phyloP scores from a whole-genome alignment of 1,139 yeast species.

The Zygosaccharomyces sapae region DNA sequence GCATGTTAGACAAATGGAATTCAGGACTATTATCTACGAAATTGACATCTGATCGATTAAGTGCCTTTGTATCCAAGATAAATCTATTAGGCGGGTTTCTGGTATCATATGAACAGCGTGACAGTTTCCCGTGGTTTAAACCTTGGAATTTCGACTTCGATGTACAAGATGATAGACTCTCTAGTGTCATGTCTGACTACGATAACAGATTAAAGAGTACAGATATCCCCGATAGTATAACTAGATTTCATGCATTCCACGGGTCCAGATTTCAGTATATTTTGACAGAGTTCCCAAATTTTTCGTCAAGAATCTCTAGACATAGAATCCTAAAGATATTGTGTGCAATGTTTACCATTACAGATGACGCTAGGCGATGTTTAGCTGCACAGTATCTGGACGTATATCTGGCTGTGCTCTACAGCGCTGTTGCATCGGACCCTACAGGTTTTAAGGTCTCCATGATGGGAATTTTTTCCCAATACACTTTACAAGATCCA shows the following conservation, averaged over 20 bases:
- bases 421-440: constrained; percentile 54
- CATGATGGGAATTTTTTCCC: constrained; percentile 68
- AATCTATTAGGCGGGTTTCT: constrained; percentile 29
- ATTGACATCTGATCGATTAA: constrained; percentile 11
- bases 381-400: constrained; percentile 79
- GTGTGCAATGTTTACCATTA: constrained; percentile 66
- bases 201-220: constrained; percentile 44
- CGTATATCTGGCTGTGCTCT: constrained; percentile 73
- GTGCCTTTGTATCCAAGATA: constrained; percentile 23
- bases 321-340: constrained; percentile 61
- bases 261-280: constrained; percentile 80
- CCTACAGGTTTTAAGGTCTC: constrained; percentile 84
- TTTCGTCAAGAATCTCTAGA: constrained; percentile 65
- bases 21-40: constrained; percentile 20
- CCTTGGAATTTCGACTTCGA: constrained; percentile 29
- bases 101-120: constrained; percentile 23
- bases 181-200: constrained; percentile 43
- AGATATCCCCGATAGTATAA: constrained; percentile 20
- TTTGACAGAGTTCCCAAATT: constrained; percentile 43
- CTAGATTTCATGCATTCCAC: constrained; percentile 40
- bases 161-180: constrained; percentile 34
- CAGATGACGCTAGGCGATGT: constrained; percentile 53
- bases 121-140: constrained; percentile 26
- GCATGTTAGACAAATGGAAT: constrained; percentile 28
- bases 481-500: constrained; percentile 86